Conservation (phyloP, 345 rosid species). For the Hirschfeldia incana region DNA sequence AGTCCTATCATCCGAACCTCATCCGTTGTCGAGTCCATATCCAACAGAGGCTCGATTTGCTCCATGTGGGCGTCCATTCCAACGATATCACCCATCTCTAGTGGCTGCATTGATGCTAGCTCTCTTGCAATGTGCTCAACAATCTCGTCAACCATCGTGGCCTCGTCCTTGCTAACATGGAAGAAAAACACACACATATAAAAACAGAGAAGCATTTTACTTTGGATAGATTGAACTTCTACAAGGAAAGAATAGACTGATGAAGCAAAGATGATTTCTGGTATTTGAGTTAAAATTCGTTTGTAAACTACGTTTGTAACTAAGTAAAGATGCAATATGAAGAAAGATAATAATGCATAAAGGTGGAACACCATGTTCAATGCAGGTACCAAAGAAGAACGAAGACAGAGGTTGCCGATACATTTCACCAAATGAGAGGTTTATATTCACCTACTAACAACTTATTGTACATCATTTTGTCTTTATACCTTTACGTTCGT, state of each 20-base stretch:
- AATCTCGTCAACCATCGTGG: neutral
- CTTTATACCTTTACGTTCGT: neutral
- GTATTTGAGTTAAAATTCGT: neutral
- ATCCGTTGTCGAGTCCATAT: neutral
- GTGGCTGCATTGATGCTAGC: neutral
- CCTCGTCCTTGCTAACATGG: neutral
- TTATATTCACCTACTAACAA: neutral
- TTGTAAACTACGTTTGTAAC: neutral
- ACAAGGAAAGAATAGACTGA: neutral
- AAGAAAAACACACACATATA: neutral
- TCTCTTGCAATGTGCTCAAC: neutral
- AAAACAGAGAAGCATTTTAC: neutral
- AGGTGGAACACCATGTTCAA: neutral
- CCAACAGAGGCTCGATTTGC: neutral
- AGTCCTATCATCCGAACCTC: constrained; percentile 16
- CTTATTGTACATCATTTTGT: neutral
- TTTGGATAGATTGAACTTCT: neutral
- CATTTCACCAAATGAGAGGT: neutral
- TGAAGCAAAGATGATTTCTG: neutral
- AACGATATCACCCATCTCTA: neutral
- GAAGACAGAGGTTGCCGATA: neutral
- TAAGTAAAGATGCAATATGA: neutral
- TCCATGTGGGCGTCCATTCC: constrained; percentile 10
- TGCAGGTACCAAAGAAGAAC: neutral
- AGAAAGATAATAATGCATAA: neutral